Evolutionary conservation across 169 alveolate species (phyloP).

Genomic region (Plasmodium blacklocki): DNA sequence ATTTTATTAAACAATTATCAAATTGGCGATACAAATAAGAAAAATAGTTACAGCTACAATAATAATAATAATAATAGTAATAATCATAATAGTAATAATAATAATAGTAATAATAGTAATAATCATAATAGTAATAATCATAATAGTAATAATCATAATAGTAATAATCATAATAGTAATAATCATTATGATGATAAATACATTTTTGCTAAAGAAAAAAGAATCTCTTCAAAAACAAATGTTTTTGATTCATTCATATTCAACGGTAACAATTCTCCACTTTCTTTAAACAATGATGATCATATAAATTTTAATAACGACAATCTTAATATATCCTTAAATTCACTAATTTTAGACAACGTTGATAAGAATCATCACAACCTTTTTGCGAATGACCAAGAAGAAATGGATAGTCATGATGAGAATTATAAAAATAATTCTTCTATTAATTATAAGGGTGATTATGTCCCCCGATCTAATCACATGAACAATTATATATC

Average conservation of each 20-base stretch:
- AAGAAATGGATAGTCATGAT: not conserved
- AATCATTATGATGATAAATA: not conserved
- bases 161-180: not conserved
- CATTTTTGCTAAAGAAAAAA: no score
- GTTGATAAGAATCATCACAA: not conserved
- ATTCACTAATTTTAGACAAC: not conserved
- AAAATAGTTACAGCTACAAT: no score
- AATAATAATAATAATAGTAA: not conserved
- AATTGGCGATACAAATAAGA: no score
- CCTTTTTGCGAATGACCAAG: not conserved
- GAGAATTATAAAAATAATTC: no score
- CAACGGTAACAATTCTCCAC: not conserved
- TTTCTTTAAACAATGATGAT: conserved; percentile 5
- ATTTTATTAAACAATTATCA: no score
- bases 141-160: not conserved
- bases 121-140: not conserved
- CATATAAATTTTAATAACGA: not conserved
- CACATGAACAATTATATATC: no score
- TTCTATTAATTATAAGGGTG: no score
- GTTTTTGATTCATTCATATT: not conserved
- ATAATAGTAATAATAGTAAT: not conserved
- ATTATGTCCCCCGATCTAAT: no score
- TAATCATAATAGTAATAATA: not conserved
- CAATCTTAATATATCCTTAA: not conserved
- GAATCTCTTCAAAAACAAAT: no score